Evolutionary conservation across 257 asterid species (phyloP).

Genomic region (Rehmannia glutinosa): DNA sequence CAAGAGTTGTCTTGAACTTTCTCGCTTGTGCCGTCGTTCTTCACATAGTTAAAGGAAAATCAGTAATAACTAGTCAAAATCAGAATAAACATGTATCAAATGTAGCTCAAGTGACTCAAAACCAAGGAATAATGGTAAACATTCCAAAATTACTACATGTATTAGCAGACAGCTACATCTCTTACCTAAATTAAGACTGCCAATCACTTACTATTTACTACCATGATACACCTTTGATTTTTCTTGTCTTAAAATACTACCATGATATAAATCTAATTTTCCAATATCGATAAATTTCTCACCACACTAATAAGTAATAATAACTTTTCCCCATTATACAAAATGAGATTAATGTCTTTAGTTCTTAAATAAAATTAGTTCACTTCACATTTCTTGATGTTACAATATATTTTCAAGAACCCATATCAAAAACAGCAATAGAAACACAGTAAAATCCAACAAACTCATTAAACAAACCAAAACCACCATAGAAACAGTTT

Average conservation of each 20-base stretch:
- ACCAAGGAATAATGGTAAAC: background rate
- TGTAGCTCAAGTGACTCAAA: background rate
- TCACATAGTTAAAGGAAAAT: slow-evolving; percentile 32
- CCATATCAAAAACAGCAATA: background rate
- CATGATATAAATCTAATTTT: no score
- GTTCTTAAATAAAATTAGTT: background rate
- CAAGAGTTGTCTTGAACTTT: slow-evolving; percentile 50
- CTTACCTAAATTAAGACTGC: background rate
- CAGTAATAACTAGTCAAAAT: slow-evolving; percentile 4
- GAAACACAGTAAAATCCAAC: background rate
- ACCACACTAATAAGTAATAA: background rate
- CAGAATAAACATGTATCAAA: background rate
- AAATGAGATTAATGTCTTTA: background rate
- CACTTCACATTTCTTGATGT: background rate
- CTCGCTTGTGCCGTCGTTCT: slow-evolving; percentile 44
- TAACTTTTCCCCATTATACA: background rate
- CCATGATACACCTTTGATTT: background rate
- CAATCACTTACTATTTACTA: background rate
- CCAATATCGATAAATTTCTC: no score
- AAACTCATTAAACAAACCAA: background rate
- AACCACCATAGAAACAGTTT: background rate
- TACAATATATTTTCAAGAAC: background rate
- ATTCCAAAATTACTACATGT: background rate
- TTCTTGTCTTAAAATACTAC: background rate
- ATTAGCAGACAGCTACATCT: background rate